Evolutionary conservation across 148 eudicot genomes (phyloP).

Genomic region (Fagopyrum homotropicum): DNA sequence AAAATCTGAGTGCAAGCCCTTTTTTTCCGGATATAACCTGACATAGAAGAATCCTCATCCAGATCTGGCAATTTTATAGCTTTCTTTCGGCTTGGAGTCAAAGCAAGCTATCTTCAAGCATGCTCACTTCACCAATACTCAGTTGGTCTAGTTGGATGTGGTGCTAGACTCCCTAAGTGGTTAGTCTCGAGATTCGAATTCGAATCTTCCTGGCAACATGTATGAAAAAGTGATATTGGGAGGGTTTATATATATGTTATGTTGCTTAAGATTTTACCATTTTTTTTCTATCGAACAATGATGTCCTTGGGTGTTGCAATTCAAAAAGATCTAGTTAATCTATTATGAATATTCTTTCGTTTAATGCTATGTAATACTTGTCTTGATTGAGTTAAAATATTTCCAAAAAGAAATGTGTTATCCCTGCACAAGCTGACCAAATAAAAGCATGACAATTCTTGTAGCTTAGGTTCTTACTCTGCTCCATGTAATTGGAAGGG

Average conservation of each 20-base stretch:
- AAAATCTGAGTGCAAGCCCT: constrained; percentile 12
- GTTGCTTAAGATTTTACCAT: background rate
- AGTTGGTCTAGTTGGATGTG: too few relatives aligned
- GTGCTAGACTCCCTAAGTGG: too few relatives aligned
- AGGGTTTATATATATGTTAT: background rate
- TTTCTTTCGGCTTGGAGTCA: constrained; percentile 83
- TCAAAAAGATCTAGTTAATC: background rate
- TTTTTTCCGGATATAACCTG: constrained; percentile 24
- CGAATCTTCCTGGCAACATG: too few relatives aligned
- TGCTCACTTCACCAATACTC: constrained; percentile 98
- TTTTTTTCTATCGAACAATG: background rate
- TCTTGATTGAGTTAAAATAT: background rate
- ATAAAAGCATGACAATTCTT: background rate
- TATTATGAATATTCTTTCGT: background rate
- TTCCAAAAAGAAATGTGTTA: background rate
- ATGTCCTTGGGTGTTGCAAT: background rate
- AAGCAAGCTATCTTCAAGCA: constrained; percentile 91
- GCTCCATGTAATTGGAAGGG: background rate
- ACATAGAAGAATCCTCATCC: constrained; percentile 25
- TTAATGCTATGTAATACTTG: background rate
- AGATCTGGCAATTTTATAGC: constrained; percentile 90
- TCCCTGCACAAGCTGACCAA: background rate
- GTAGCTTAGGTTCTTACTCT: background rate
- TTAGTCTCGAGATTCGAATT: constrained; percentile 51
- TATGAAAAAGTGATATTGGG: too few relatives aligned